Conservation (phyloP, 345 rosid genomes). For the Eucalyptus leucophloia region DNA sequence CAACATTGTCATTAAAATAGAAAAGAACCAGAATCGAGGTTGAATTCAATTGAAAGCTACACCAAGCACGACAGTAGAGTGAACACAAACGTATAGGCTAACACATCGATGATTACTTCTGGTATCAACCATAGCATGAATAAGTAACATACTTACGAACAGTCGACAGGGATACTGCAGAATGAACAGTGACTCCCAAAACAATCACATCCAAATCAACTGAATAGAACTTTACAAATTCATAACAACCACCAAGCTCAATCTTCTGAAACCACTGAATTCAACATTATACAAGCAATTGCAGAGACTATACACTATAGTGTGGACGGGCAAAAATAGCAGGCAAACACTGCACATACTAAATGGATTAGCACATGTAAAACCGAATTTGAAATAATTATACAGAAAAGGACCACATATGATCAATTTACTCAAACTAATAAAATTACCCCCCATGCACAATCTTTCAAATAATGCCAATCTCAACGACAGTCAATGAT, state of each 20-base stretch:
- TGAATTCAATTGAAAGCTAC: not conserved
- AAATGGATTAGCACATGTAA: not conserved
- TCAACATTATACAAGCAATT: not conserved
- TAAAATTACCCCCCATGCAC: not conserved
- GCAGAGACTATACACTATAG: not conserved
- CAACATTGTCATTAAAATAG: not conserved
- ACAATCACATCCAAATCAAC: not conserved
- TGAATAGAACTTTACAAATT: not conserved
- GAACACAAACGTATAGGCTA: not conserved
- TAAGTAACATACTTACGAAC: not conserved
- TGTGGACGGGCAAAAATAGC: not conserved
- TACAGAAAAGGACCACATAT: not conserved
- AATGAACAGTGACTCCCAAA: not conserved
- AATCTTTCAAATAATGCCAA: not conserved
- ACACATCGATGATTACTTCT: not conserved
- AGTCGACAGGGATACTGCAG: not conserved
- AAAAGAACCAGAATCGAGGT: not conserved
- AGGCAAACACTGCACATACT: not conserved
- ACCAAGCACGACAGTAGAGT: not conserved
- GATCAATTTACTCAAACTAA: not conserved
- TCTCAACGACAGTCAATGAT: not conserved
- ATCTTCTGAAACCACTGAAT: not conserved
- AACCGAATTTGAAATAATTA: not conserved
- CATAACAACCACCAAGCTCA: not conserved
- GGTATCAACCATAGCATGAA: not conserved